A percentile compares a stretch with the other conserved stretches of the same genome.
phyloP scores from a whole-genome alignment of 129 eudicot species.

The Tagetes patula region DNA sequence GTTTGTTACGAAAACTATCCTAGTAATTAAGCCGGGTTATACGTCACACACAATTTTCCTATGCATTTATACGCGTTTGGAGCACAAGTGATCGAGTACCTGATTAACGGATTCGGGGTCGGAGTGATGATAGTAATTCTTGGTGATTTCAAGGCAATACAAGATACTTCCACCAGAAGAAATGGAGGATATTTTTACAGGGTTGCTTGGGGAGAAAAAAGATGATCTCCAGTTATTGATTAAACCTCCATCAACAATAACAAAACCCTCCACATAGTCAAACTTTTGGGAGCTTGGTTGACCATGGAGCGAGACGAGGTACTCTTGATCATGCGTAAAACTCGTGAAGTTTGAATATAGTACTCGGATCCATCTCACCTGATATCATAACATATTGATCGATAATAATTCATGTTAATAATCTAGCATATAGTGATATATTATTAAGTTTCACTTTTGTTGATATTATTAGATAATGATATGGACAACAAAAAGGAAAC shows the following conservation, averaged over 20 bases:
- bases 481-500: no score
- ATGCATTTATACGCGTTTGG: no score
- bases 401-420: no score
- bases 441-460: no score
- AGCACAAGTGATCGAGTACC: conserved; percentile 29
- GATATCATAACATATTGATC: neutral
- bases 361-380: conserved; percentile 98
- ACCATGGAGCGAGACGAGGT: conserved; percentile 66
- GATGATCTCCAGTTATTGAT: conserved; percentile 82
- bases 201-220: conserved; percentile 65
- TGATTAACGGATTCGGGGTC: conserved; percentile 44
- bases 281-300: conserved; percentile 48
- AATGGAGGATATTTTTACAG: conserved; percentile 57
- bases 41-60: no score
- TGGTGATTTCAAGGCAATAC: conserved; percentile 67
- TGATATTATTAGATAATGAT: no score
- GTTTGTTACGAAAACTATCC: no score
- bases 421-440: no score
- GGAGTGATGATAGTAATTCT: conserved; percentile 49
- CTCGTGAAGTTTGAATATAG: conserved; percentile 70
- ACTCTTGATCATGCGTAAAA: conserved; percentile 85
- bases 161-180: conserved; percentile 48
- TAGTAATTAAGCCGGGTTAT: no score
- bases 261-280: conserved; percentile 85
- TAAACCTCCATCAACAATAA: conserved; percentile 67